phyloP scores from a whole-genome alignment of 2,329 filamentous ascomycete genomes.

The Diaporthe helianthi region DNA sequence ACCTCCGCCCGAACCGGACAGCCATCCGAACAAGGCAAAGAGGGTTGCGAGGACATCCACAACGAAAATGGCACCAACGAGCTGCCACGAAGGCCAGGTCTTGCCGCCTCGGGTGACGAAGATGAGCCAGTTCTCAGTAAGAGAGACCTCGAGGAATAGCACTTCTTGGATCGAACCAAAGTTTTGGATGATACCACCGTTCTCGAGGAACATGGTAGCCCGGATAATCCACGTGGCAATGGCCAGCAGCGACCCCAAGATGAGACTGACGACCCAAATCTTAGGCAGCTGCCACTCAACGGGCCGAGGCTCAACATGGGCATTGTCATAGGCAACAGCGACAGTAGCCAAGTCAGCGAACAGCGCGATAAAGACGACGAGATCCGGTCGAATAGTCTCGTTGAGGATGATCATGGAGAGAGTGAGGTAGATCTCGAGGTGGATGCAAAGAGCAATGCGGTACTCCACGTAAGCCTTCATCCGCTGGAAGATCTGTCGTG shows the following conservation, averaged over 20 bases:
- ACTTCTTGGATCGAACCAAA: conserved; percentile 78
- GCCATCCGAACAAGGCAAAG: conserved; percentile 79
- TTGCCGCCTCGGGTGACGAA: conserved; percentile 77
- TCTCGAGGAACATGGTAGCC: conserved; percentile 71
- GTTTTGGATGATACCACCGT: conserved; percentile 77
- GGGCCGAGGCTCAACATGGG: conserved; percentile 75
- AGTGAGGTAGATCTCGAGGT: conserved; percentile 78
- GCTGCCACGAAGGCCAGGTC: conserved; percentile 78
- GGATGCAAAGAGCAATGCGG: conserved; percentile 76
- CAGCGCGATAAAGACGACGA: conserved; percentile 80
- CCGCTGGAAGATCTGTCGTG: conserved; percentile 78
- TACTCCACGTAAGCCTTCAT: conserved; percentile 82
- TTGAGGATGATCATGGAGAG: conserved; percentile 82
- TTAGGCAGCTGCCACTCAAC: conserved; percentile 84
- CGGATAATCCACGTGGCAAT: conserved; percentile 76
- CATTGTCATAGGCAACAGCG: conserved; percentile 80
- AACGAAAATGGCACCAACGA: conserved; percentile 73
- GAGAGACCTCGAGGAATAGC: conserved; percentile 74
- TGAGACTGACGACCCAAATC: conserved; percentile 78
- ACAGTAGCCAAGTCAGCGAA: conserved; percentile 83
- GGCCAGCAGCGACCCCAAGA: conserved; percentile 73
- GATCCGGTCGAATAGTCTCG: conserved; percentile 74
- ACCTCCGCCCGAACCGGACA: conserved; percentile 49
- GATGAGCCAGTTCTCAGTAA: conserved; percentile 81
- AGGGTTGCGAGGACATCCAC: conserved; percentile 76